Conservation (phyloP, 352 stramenopile genomes). For the Phytophthora capsici region DNA sequence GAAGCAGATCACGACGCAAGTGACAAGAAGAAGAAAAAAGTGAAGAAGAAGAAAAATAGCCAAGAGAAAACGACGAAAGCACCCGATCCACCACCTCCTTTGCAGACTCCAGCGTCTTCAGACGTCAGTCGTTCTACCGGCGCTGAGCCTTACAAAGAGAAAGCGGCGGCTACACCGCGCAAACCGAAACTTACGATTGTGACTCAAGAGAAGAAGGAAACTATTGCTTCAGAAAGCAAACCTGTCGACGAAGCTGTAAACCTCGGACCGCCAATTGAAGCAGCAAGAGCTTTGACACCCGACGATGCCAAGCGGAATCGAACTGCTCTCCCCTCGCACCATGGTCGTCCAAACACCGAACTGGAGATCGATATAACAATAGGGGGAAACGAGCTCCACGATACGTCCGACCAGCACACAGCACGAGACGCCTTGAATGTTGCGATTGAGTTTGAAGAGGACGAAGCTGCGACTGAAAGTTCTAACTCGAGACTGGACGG, state of each 20-base stretch:
- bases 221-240: background rate
- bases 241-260: background rate
- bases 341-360: background rate
- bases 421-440: slow-evolving; percentile 23
- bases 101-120: background rate
- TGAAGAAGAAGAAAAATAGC: slow-evolving; percentile 26
- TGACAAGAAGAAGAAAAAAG: slow-evolving; percentile 37
- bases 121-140: background rate
- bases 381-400: slow-evolving; percentile 14
- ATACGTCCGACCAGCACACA: slow-evolving; percentile 19
- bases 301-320: slow-evolving; percentile 17
- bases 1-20: background rate
- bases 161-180: background rate
- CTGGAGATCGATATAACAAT: slow-evolving; percentile 14
- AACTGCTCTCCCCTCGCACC: background rate
- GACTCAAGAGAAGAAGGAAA: background rate
- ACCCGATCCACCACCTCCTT: background rate
- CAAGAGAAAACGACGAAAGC: background rate
- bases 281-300: slow-evolving; percentile 12
- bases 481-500: background rate
- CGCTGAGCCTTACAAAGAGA: slow-evolving; percentile 4
- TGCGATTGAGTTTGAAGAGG: slow-evolving; percentile 56
- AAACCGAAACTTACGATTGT: slow-evolving; percentile 28
- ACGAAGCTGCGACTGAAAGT: background rate
- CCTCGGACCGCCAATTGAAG: slow-evolving; percentile 21